Conservation (phyloP, 1,284 basidiomycete species). For the Cutaneotrichosporon sp. region DNA sequence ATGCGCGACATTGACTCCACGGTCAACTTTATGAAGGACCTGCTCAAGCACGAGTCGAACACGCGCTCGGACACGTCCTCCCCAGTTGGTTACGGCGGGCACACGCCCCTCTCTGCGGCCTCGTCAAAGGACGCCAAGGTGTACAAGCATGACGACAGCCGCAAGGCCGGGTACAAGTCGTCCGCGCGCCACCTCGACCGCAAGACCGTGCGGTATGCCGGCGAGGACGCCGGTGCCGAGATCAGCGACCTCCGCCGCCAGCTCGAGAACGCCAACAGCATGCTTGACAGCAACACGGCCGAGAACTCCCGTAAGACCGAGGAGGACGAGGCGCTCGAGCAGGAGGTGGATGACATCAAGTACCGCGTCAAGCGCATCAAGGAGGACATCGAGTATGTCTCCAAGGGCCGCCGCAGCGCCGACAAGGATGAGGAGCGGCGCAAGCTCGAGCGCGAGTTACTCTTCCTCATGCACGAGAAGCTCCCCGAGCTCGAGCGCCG, state of each 20-base stretch:
- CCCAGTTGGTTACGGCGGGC: conserved; percentile 56
- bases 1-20: conserved; percentile 86
- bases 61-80: conserved; percentile 59
- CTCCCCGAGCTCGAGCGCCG: conserved; percentile 87
- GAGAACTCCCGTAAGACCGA: conserved; percentile 64
- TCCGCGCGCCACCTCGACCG: conserved; percentile 86
- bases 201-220: conserved; percentile 72
- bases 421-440: conserved; percentile 84
- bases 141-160: conserved; percentile 77
- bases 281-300: conserved; percentile 73
- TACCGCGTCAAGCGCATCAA: conserved; percentile 84
- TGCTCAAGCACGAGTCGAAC: conserved; percentile 82
- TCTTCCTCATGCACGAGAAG: conserved; percentile 85
- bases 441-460: conserved; percentile 82
- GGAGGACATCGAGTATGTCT: conserved; percentile 90
- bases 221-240: conserved; percentile 70
- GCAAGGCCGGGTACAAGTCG: conserved; percentile 71
- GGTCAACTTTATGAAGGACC: conserved; percentile 86
- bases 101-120: conserved; percentile 58
- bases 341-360: conserved; percentile 84
- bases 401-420: conserved; percentile 70
- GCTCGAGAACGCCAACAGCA: conserved; percentile 75
- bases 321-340: conserved; percentile 85
- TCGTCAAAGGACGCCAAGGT: conserved; percentile 83
- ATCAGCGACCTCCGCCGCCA: conserved; percentile 84